A percentile compares a stretch with the other conserved stretches of the same genome.
phyloP scores from a whole-genome alignment of 176 grass and related monocot genomes.

The Ensete glaucum region DNA sequence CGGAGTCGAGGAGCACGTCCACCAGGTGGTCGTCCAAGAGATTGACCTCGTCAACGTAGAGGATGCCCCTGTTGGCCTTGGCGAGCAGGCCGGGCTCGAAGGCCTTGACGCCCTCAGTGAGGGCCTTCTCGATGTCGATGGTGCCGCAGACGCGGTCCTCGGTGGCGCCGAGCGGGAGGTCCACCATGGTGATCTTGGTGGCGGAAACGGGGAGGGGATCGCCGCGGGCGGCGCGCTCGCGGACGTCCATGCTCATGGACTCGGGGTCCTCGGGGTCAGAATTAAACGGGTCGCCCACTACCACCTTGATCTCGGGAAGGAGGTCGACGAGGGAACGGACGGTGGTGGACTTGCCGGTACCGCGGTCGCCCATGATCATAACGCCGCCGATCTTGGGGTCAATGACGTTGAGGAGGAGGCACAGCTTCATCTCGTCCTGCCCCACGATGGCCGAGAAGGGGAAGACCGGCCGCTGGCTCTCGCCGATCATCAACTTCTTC shows the following conservation, averaged over 20 bases:
- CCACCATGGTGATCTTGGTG: constrained; percentile 95
- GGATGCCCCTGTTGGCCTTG: constrained; percentile 92
- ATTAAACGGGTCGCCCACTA: constrained; percentile 87
- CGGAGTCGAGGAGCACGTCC: constrained; percentile 79
- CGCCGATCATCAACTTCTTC: constrained; percentile 32
- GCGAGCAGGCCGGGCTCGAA: constrained; percentile 91
- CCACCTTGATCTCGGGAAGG: constrained; percentile 77
- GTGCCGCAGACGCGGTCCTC: constrained; percentile 97
- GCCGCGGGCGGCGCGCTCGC: constrained; percentile 42
- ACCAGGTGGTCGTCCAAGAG: constrained; percentile 89
- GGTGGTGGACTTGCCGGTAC: constrained; percentile 91
- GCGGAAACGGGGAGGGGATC: constrained; percentile 36
- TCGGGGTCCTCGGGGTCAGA: constrained; percentile 91
- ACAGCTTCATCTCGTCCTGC: constrained; percentile 99
- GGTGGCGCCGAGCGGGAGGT: constrained; percentile 90
- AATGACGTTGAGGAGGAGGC: constrained; percentile 92
- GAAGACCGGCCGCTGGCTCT: constrained; percentile 77
- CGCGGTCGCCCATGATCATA: constrained; percentile 99
- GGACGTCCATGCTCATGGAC: constrained; percentile 70
- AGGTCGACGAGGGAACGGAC: constrained; percentile 94
- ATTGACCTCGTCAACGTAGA: constrained; percentile 97
- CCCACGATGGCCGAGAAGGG: constrained; percentile 93
- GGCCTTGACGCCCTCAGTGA: constrained; percentile 96
- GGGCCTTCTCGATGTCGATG: constrained; percentile 99
- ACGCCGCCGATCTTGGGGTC: constrained; percentile 98